A percentile compares a stretch with the other conserved stretches of the same genome.
Evolutionary conservation across 2,329 filamentous ascomycete genomes (phyloP).

Genomic region (Ophiostoma novo-ulmi): DNA sequence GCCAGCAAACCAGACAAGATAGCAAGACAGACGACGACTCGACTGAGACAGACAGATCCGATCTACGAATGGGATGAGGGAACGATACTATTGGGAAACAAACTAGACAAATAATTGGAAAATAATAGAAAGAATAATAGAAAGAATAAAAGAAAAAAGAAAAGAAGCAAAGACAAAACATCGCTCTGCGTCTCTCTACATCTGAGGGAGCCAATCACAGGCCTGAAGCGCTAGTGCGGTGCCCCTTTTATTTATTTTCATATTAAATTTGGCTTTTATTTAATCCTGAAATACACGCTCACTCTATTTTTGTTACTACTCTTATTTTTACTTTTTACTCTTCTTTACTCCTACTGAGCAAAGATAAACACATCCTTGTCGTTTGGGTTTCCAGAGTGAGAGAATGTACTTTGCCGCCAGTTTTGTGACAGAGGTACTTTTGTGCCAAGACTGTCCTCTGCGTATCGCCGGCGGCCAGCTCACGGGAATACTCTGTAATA

Average conservation of each 20-base stretch:
- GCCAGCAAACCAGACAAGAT: neutral
- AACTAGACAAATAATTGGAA: too few species aligned
- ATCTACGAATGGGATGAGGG: constrained; percentile 3
- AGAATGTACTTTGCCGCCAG: neutral
- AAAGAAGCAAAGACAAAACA: neutral
- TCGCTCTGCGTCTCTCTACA: neutral
- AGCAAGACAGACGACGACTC: neutral
- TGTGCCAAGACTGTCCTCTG: neutral
- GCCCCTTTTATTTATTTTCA: constrained; percentile 17
- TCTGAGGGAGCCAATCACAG: constrained; percentile 26
- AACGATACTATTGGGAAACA: neutral
- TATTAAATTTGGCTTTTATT: neutral
- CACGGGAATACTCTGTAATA: neutral
- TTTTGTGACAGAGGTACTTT: neutral
- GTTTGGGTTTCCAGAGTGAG: neutral
- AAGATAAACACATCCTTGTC: neutral
- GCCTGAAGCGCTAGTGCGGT: constrained; percentile 24
- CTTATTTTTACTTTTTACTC: too few species aligned
- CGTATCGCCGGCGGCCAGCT: neutral
- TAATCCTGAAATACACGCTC: neutral
- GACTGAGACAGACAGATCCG: neutral
- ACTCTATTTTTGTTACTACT: neutral
- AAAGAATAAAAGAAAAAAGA: neutral
- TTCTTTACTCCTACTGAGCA: too few species aligned
- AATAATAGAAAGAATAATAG: neutral